Conservation (phyloP, 192 early-diverging fungal genomes). For the Neocallimastix lanati region DNA sequence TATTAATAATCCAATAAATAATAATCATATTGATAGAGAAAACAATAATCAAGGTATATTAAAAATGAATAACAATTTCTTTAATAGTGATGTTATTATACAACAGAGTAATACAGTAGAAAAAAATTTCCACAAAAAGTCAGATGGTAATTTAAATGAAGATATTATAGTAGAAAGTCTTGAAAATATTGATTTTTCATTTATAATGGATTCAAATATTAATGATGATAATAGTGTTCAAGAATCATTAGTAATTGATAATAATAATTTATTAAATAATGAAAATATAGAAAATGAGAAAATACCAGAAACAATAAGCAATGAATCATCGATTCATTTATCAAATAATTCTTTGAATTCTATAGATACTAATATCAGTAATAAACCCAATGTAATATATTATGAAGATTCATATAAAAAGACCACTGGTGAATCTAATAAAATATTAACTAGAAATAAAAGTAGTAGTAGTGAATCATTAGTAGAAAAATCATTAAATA, state of each 20-base stretch:
- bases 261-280: background rate
- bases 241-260: background rate
- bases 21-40: background rate
- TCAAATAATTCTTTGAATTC: background rate
- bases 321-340: background rate
- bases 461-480: background rate
- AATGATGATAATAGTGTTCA: background rate
- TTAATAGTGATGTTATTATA: background rate
- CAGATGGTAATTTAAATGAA: background rate
- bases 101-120: too few species aligned
- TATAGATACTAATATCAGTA: background rate
- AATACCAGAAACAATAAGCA: background rate
- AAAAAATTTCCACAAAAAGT: background rate
- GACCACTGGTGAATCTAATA: background rate
- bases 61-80: background rate
- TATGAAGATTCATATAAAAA: background rate
- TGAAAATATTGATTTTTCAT: background rate
- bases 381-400: background rate
- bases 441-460: background rate
- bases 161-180: background rate
- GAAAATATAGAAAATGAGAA: background rate
- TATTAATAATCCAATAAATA: too few species aligned
- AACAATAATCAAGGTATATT: background rate
- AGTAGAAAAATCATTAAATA: background rate
- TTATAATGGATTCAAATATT: background rate